Evolutionary conservation across 805 yeast genomes (phyloP), one percentile per base, ranked within the genome.

Genomic region (Metschnikowia henanensis): DNA sequence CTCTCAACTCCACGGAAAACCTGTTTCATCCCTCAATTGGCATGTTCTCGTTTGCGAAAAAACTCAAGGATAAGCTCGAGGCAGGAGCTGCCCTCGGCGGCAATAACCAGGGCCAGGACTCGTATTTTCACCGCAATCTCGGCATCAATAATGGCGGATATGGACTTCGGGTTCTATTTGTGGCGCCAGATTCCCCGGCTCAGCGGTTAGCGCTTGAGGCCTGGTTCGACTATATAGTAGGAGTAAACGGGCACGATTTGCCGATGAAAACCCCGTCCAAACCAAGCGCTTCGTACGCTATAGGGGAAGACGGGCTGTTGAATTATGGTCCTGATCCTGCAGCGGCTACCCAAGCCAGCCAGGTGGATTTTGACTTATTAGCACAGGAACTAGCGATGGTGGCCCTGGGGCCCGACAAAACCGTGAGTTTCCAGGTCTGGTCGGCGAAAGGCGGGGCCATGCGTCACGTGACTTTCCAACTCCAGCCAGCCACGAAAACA

Each of bases 171-270:
- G 68, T 71, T 26, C 47, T 60, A n/a, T 37, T 57, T n/a, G 73
- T 71, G 16, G 59, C 50, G 6, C 73, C 75, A 9, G 68, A 66
- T 21, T 68, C 74, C 5, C 18, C 48, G 10, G 75, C 68, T 0
- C 64, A 63, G 34, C 47, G 48, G 23, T 45, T 53, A 2, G 73
- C 73, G 3, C 61, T 94, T 22, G 95, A 90, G 63, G 74, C 94
- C 8, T 85, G 88, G 80, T 94, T 92, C 58, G 99, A 92, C 61
- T 92, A 76, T 60, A 80, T 92, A 28, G 75, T 89, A n/a, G 84
- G 86, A 1, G 70, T 90, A 44, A 87, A 92, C 54, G 88, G 87
- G 35, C 83, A 78, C 50, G 86, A 84, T 36, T 58, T 72, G 39
- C 77, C 76, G 17, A 68, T 71, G 73, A 41, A 54, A 26, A 48